Evolutionary conservation across 2,329 filamentous ascomycete genomes (phyloP), one percentile per base, ranked within the genome.

Genomic region (Xylaria sp.): DNA sequence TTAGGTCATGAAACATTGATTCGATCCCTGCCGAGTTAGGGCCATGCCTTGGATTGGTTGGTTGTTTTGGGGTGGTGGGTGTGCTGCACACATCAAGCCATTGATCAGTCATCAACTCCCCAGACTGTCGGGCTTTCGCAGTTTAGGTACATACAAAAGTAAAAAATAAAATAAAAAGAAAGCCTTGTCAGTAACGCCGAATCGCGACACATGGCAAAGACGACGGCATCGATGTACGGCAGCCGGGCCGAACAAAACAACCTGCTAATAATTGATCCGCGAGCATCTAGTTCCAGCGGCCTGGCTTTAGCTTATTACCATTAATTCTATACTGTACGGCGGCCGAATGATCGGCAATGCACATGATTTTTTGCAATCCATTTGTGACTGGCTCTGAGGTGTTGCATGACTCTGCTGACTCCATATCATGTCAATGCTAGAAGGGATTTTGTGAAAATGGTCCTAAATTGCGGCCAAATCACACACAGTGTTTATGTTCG

Each of bases 371-470:
- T 34, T 36, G 41, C 43, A 45, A 32, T 59, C 36, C 5, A 9
- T 56, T 60, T 63, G 50, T 66, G 61, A 67, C 45, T 65, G 67
- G 67, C 10, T n/a, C 6, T 48, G 7, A 60, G 41, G 10, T 41
- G 57, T 30, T 70, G 68, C 68, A 70, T 70, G 68, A 70, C 68
- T 70, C 68, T 70, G 53, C 52, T 60, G 41, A 65, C 61, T 68
- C 58, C 58, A 57, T 66, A 66, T 48, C 20, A 30, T 18, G 34
- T 43, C 43, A 46, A 50, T 30, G 39, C 10, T 34, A 25, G 39
- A 63, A 30, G 46, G 13, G 18, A 58, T 63, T 46, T 36, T 20
- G 30, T 56, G 15, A 48, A 61, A 55, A 56, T 20, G 12, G 52
- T 34, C 36, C 39, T 30, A 62, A 41, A 57, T 62, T 43, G 39